Evolutionary conservation across 179 eudicot genomes (phyloP).

Genomic region (Silene vulgaris): DNA sequence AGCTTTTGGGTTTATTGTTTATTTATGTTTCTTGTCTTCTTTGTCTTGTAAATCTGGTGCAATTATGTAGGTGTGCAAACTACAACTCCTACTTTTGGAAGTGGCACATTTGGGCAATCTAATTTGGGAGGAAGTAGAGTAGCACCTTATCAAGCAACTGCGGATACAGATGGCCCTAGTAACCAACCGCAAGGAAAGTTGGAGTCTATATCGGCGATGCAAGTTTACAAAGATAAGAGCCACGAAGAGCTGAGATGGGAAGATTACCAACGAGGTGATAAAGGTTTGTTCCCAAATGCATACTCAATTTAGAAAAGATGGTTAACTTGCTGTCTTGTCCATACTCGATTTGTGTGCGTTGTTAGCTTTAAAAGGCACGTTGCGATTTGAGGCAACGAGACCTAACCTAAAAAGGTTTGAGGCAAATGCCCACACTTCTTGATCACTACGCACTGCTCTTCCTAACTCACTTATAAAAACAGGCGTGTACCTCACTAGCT

Average conservation of each 20-base stretch:
- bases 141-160: slow-evolving; percentile 58
- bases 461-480: too few relatives aligned
- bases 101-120: slow-evolving; percentile 63
- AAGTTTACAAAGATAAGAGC: slow-evolving; percentile 86
- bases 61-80: slow-evolving; percentile 58
- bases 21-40: slow-evolving; percentile 8
- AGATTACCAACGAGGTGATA: slow-evolving; percentile 90
- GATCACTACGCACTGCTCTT: too few relatives aligned
- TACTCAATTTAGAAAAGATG: neutral
- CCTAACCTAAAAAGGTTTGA: too few relatives aligned
- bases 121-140: slow-evolving; percentile 73
- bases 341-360: neutral
- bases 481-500: too few relatives aligned
- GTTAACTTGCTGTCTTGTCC: neutral
- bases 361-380: too few relatives aligned
- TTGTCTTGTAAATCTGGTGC: neutral
- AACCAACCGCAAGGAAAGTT: slow-evolving; percentile 65
- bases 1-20: neutral
- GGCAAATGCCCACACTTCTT: too few relatives aligned
- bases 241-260: slow-evolving; percentile 98
- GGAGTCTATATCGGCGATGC: slow-evolving; percentile 93
- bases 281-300: slow-evolving; percentile 46
- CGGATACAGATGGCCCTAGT: slow-evolving; percentile 57
- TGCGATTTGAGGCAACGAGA: too few relatives aligned
- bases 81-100: slow-evolving; percentile 59